Conservation (phyloP, 768 basidiomycete species). For the Pleurotus tuber-regium region DNA sequence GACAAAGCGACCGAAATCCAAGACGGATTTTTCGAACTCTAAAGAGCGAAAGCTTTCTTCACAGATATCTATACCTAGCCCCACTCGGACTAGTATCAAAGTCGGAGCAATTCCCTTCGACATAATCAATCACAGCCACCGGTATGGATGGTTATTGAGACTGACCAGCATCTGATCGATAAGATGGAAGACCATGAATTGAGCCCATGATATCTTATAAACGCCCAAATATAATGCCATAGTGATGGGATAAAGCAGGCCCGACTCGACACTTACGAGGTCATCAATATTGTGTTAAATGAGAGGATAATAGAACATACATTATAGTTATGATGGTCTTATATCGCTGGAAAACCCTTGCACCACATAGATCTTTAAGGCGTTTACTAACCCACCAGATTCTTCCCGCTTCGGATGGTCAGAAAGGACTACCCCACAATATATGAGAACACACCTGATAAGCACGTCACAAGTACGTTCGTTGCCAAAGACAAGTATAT, state of each 20-base stretch:
- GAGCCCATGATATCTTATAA: neutral
- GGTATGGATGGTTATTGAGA: no score
- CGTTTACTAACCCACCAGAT: constrained; percentile 8
- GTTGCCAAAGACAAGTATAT: neutral
- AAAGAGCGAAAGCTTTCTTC: neutral
- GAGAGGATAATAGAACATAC: no score
- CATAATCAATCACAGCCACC: neutral
- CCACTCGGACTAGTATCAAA: neutral
- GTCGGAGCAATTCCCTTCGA: constrained; percentile 5
- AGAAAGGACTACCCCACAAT: no score
- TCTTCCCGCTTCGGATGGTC: neutral
- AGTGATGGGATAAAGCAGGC: neutral
- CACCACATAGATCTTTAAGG: neutral
- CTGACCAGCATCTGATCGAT: neutral
- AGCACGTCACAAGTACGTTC: neutral
- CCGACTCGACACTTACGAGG: neutral
- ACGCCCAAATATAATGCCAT: neutral
- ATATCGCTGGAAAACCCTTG: neutral
- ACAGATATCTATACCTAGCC: neutral
- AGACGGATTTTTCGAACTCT: no score
- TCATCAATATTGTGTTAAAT: no score
- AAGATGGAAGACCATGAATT: neutral
- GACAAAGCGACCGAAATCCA: no score
- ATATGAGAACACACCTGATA: no score
- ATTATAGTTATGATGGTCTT: neutral